Conservation (phyloP, 352 stramenopile genomes). For the Phytopythium sindhum region DNA sequence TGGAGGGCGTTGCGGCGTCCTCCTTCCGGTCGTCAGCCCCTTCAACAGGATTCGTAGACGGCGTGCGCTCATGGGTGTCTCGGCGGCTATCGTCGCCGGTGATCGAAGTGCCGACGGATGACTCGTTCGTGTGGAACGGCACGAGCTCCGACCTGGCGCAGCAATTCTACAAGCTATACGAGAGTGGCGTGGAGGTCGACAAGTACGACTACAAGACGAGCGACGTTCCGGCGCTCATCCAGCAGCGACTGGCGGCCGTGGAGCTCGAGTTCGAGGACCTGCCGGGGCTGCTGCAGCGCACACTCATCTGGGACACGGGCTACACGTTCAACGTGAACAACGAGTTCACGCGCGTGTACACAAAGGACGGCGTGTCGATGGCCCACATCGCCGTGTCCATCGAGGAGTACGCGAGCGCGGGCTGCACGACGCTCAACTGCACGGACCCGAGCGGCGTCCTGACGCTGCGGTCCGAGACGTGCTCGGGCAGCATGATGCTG, state of each 20-base stretch:
- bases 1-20: too few species aligned
- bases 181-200: slow-evolving; percentile 3
- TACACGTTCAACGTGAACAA: slow-evolving; percentile 16
- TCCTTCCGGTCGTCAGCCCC: too few species aligned
- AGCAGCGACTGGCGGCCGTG: slow-evolving; percentile 7
- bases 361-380: slow-evolving; percentile 19
- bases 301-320: slow-evolving; percentile 38
- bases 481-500: slow-evolving; percentile 11
- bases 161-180: slow-evolving; percentile 15
- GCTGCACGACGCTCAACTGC: slow-evolving; percentile 16
- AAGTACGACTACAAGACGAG: slow-evolving; percentile 3
- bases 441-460: slow-evolving; percentile 1
- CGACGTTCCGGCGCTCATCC: slow-evolving; percentile 12
- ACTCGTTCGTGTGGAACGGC: slow-evolving; percentile 17
- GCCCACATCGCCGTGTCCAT: slow-evolving; percentile 14
- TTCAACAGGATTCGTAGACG: too few species aligned
- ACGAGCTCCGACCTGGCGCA: slow-evolving; percentile 19
- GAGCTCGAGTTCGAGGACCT: slow-evolving; percentile 16
- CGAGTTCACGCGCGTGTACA: slow-evolving; percentile 22
- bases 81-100: too few species aligned
- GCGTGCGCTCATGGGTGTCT: too few species aligned
- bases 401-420: slow-evolving; percentile 16
- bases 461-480: slow-evolving; percentile 7
- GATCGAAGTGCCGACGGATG: neutral
- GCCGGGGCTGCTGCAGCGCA: slow-evolving; percentile 26